Percentiles rank a stretch among this genome's conserved stretches.
Conservation (phyloP, 768 basidiomycete genomes). For the Coprinopsis marcescibilis region DNA sequence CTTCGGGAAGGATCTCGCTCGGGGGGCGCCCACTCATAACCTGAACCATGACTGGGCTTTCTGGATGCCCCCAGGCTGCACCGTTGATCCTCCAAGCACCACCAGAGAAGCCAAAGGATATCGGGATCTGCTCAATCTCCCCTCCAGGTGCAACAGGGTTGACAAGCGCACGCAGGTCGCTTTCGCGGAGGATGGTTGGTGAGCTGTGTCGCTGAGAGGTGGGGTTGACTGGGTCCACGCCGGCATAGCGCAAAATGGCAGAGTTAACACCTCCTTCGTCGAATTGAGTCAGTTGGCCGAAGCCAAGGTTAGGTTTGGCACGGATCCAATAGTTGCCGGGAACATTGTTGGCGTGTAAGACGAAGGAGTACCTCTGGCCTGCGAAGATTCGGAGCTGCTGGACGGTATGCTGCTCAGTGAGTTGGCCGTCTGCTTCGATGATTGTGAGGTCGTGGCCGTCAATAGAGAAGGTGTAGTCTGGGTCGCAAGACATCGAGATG, state of each 20-base stretch:
- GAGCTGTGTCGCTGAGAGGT: conserved; percentile 7
- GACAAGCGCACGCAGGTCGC: conserved; percentile 31
- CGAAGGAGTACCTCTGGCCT: conserved; percentile 36
- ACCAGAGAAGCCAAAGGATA: conserved; percentile 28
- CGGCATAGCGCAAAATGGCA: conserved; percentile 44
- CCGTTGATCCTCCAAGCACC: conserved; percentile 12
- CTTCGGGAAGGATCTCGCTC: conserved; percentile 1
- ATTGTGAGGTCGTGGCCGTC: conserved; percentile 37
- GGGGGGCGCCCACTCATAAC: conserved; percentile 20
- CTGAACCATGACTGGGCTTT: conserved; percentile 19
- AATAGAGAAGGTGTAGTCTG: conserved; percentile 38
- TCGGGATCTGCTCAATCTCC: conserved; percentile 35
- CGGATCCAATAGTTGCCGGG: conserved; percentile 52
- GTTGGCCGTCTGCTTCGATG: conserved; percentile 31
- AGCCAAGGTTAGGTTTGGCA: conserved; percentile 23
- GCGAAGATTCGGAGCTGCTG: conserved; percentile 22
- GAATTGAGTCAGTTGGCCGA: not conserved
- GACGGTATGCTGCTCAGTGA: conserved; percentile 20
- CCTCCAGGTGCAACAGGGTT: conserved; percentile 25
- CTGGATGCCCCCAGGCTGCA: not conserved
- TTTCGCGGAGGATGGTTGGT: conserved; percentile 25
- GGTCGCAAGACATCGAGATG: conserved; percentile 22
- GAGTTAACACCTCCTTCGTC: conserved; percentile 35
- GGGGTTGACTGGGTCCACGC: conserved; percentile 40
- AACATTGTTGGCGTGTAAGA: conserved; percentile 35